A percentile compares a stretch with the other conserved stretches of the same genome.
phyloP scores from a whole-genome alignment of 2,329 filamentous ascomycete genomes.

The Pyricularia sp. region DNA sequence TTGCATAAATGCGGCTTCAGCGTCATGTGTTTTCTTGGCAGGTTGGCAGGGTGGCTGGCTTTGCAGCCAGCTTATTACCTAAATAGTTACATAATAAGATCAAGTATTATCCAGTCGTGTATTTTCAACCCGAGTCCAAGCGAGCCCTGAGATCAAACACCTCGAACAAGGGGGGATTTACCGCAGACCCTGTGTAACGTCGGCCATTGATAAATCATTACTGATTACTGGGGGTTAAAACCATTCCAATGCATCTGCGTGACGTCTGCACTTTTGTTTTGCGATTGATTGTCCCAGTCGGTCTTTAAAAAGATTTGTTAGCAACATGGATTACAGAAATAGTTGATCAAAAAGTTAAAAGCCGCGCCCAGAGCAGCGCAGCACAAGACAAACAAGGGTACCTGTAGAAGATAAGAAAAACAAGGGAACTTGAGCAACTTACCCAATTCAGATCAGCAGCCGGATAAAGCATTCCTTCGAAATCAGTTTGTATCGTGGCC shows the following conservation, averaged over 20 bases:
- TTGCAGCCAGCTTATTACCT: not conserved
- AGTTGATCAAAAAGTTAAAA: constrained; percentile 1
- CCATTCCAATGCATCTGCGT: constrained; percentile 17
- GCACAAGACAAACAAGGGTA: not conserved
- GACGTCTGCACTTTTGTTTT: constrained; percentile 15
- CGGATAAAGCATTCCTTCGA: constrained; percentile 2
- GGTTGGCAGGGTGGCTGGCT: not conserved
- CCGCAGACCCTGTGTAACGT: not conserved
- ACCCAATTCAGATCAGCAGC: not conserved
- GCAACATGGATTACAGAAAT: not conserved
- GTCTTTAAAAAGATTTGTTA: constrained; percentile 8
- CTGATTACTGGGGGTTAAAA: constrained; percentile 7
- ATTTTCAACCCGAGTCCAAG: no score
- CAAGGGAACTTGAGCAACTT: not conserved
- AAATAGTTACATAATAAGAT: not conserved
- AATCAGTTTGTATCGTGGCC: not conserved
- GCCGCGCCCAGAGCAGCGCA: constrained; percentile 1
- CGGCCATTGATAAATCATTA: not conserved
- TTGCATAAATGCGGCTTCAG: not conserved
- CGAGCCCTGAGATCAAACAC: not conserved
- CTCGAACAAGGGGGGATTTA: not conserved
- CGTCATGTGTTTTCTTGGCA: not conserved
- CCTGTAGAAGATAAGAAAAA: not conserved
- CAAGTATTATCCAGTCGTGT: no score
- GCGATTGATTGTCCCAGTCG: constrained; percentile 16